Base-by-base conservation (phyloP, 139 green algal species). In the Chlorella sp. region DNA sequence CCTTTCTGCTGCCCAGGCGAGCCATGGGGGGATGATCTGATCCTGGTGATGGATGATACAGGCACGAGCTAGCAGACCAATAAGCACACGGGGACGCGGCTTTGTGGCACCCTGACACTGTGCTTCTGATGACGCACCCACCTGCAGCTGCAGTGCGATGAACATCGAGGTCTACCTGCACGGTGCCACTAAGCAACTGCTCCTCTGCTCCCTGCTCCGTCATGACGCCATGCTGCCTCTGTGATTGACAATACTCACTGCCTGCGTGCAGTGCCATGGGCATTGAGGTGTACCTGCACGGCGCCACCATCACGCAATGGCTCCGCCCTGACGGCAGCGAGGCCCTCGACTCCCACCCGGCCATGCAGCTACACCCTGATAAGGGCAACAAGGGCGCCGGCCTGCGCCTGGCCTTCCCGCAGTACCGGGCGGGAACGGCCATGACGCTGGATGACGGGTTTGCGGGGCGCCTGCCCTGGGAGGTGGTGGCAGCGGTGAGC, bases 281-380 rank as follows among this genome's bases (percentile, higher is more conserved):
- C 4, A 17, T 83, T 33, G 83, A 84, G 69, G 61, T 88, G 1
- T 80, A 84, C 75, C 73, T 88, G 60, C 79, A 88, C 65, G 83
- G 83, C 3, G 83, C 83, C 27, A 82, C 83, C 35, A 74, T 88
- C n/a, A 81, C 80, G 26, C 77, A 80, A 2, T 88, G 83, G 83
- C 67, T 84, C 22, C 66, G 76, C 63, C 60, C 49, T 5, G 74
- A 84, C 31, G 76, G 80, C 24, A 60, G 14, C 5, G 64, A 42
- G 22, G 67, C 67, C 29, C 67, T 65, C 14, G 26, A 61, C 65
- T 31, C 33, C 35, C 22, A 71, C 1, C 75, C 70, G 32, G 31
- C 59, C 50, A 26, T 73, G 22, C 5, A 26, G 3, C 23, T 62
- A 3, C 17, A 33, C 29, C 42, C 42, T 5, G 3, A 3, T 3